Evolutionary conservation across 164 flowering plant genomes (phyloP), one percentile per base, ranked within the genome.

Genomic region (Pachysandra terminalis): DNA sequence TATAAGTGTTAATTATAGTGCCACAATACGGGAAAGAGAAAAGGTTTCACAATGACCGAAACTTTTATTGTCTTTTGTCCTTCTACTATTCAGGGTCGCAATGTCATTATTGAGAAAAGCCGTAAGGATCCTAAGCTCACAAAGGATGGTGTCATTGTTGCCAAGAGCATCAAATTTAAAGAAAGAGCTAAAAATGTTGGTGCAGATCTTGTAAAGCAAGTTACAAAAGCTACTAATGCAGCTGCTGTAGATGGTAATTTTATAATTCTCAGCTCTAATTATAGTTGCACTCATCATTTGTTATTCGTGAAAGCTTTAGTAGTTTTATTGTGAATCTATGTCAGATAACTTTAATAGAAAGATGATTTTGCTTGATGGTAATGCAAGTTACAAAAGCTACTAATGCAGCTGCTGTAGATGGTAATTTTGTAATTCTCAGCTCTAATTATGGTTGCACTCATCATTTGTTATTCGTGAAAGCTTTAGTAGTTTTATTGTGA

Each of bases 71-170:
- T 45, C 51, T 15, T 10, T 15, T 45, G 16, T 45, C 51, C 10
- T 45, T 45, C 19, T 49, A 62, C 23, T 65, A 19, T 61, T 14
- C 37, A 94, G 98, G 97, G 98, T 41, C 90, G 97, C 25, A 87
- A 79, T 77, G 98, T 94, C 64, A 84, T 94, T 56, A 90, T 94
- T 69, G 95, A 94, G 75, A 73, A 77, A 71, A 81, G 77, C 24
- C 73, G 15, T 12, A 82, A 84, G 40, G 60, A 19, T 61, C 98
- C 97, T 16, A 87, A 83, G 78, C 87, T 94, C 63, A 94, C 98
- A 56, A 94, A 94, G 70, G 98, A 94, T 79, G 98, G 98, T 61
- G 95, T 87, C 13, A 90, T 95, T 45, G 97, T 93, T 68, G 98
- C 97, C 67, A 89, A 87, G 81, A 91, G 97, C 84, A 88, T 93